Evolutionary conservation across 306 rosid species (phyloP), one percentile per base, ranked within the genome.

Genomic region (Senna tora): DNA sequence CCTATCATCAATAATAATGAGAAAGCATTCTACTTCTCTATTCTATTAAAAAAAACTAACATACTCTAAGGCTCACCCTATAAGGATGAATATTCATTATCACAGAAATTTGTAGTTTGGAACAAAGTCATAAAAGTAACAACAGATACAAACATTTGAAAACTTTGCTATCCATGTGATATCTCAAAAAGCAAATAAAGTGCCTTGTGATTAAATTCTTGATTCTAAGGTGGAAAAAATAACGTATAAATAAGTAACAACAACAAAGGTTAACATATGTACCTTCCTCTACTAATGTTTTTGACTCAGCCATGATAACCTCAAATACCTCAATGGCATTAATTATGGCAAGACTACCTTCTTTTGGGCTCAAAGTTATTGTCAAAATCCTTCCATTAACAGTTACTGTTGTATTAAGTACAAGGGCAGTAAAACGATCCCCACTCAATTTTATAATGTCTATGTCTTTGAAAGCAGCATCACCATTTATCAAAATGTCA

Each of bases 321-420:
- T 91, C 97, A 73, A 87, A 88, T 36, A 94, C 85, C 83, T 94
- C 99, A 50, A 94, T 82, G 69, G 96, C 99, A 81, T 75, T 91
- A 76, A 94, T 86, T 72, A 85, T 82, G 77, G 91, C 93, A 78
- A 74, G 81, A 75, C 83, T 63, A 54, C 91, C 95, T 49, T 67
- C 15, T 82, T 68, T 91, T 2, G 99, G 95, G 4, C 68, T 86
- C 80, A 94, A 76, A 50, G 90, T 79, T 69, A 94, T 81, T 20
- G 87, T 81, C 82, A 94, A 86, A 73, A 80, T 81, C 84, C 97
- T 91, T 72, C 99, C 99, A 69, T 67, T 88, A 77, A 94, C 80
- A 22, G 83, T 2, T 70, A 89, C 88, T 52, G 99, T 91, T 10
- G 5, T 86, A 79, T 94, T 91, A 36, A 94, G 99, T 71, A 94